Conservation (phyloP, 1,139 yeast species). For the Hanseniaspora uvarum region DNA sequence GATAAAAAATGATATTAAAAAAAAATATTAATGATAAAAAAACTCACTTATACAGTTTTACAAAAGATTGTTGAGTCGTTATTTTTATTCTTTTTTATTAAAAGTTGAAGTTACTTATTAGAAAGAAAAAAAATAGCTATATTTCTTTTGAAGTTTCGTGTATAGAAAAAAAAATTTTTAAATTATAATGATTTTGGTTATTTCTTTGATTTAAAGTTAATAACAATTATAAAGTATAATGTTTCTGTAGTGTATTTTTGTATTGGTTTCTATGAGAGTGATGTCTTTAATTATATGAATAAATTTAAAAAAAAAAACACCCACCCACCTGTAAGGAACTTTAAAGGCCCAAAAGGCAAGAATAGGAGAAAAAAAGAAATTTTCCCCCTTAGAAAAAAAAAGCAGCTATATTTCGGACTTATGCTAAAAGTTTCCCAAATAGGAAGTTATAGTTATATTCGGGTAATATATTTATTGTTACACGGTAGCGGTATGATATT, state of each 20-base stretch:
- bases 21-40: neutral
- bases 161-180: neutral
- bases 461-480: neutral
- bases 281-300: no score
- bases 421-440: neutral
- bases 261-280: neutral
- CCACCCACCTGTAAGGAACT: neutral
- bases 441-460: neutral
- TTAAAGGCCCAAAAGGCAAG: neutral
- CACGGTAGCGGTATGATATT: neutral
- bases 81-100: neutral
- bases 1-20: neutral
- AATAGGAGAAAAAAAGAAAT: neutral
- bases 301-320: neutral
- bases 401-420: neutral
- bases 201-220: neutral
- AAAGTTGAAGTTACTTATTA: neutral
- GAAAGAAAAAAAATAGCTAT: neutral
- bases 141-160: neutral
- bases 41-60: neutral
- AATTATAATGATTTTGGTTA: no score
- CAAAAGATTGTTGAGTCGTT: neutral
- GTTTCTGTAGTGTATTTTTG: neutral
- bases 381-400: neutral
- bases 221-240: neutral